Percentiles rank a stretch among this genome's conserved stretches.
These are phyloP conservation scores for Colletotrichum cuscutae DNA, from an alignment of 2,329 filamentous ascomycete genomes.

Conservation along the genomic window DNA sequence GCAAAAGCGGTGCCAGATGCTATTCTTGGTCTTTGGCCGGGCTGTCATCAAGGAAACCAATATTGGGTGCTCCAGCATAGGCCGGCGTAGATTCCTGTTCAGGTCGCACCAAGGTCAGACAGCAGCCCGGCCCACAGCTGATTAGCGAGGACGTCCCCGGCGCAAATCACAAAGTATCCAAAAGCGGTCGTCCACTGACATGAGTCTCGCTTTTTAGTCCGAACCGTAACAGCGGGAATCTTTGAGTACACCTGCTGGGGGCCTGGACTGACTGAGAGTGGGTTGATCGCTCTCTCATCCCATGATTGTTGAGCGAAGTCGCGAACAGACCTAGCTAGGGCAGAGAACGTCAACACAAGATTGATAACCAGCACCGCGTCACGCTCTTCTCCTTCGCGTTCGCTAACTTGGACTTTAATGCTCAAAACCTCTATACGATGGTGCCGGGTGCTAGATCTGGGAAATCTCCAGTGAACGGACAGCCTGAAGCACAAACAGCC, in stretches of 20 bases:
- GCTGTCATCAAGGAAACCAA: conserved; percentile 17
- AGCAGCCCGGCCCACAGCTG: conserved; percentile 28
- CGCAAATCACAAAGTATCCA: conserved; percentile 30
- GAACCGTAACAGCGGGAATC: conserved; percentile 1
- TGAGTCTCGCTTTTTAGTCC: not conserved
- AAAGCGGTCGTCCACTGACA: not conserved
- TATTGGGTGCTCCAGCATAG: conserved; percentile 12
- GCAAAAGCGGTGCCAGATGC: conserved; percentile 10
- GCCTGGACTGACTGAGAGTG: not conserved
- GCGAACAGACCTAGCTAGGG: not conserved
- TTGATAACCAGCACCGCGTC: not conserved
- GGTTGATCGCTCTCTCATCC: not conserved
- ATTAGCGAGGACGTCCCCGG: conserved; percentile 35
- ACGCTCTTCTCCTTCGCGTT: not conserved
- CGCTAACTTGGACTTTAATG: not conserved
- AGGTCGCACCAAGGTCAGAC: conserved; percentile 32
- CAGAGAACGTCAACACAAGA: conserved; percentile 1
- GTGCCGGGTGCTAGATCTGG: conserved; percentile 7
- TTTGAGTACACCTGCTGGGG: not conserved
- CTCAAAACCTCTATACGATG: not conserved
- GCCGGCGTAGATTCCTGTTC: conserved; percentile 31
- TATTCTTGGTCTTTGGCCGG: conserved; percentile 16
- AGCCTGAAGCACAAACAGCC: conserved; percentile 27
- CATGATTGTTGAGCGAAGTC: too few relatives aligned
- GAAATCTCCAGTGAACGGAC: not conserved